Percentiles rank a stretch among this genome's conserved stretches.
Evolutionary conservation across 2,329 filamentous ascomycete genomes (phyloP).

Genomic region (Paecilomyces variotii): DNA sequence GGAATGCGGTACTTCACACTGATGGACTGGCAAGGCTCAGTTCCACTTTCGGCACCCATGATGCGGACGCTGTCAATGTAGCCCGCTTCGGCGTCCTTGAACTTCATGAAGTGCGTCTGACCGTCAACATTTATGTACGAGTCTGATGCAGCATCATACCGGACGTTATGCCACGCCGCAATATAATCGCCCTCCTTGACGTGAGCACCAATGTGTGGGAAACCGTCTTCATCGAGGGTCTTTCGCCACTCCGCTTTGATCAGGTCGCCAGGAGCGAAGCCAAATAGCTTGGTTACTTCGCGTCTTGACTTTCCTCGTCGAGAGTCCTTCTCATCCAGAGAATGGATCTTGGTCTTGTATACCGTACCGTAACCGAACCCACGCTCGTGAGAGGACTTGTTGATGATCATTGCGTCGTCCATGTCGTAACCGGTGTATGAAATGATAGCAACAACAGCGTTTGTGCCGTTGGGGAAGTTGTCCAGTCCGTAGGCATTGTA

Average conservation of each 20-base stretch:
- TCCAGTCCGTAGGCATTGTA: conserved; percentile 96
- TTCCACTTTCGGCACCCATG: conserved; percentile 75
- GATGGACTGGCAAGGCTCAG: conserved; percentile 76
- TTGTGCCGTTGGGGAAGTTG: conserved; percentile 95
- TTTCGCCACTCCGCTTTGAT: conserved; percentile 63
- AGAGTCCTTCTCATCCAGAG: conserved; percentile 68
- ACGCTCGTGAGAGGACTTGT: conserved; percentile 92
- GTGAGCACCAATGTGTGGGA: conserved; percentile 71
- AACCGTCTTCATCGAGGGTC: conserved; percentile 76
- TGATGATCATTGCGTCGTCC: conserved; percentile 99
- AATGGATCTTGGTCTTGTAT: conserved; percentile 93
- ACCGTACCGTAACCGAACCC: conserved; percentile 94
- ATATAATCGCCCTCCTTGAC: conserved; percentile 76
- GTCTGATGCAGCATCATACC: conserved; percentile 60
- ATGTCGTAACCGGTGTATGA: conserved; percentile 99
- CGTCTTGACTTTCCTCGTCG: conserved; percentile 58
- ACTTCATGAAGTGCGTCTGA: conserved; percentile 79
- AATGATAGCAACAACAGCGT: conserved; percentile 93
- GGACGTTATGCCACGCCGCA: conserved; percentile 83
- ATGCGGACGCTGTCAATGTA: conserved; percentile 91
- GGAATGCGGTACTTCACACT: conserved; percentile 91
- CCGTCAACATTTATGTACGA: conserved; percentile 80
- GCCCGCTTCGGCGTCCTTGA: conserved; percentile 83
- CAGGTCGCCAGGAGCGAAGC: conserved; percentile 72
- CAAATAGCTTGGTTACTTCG: conserved; percentile 74